These are phyloP conservation scores for Blastobotrys chiropterorum DNA, from an alignment of 805 yeast genomes.

Conservation along the genomic window DNA sequence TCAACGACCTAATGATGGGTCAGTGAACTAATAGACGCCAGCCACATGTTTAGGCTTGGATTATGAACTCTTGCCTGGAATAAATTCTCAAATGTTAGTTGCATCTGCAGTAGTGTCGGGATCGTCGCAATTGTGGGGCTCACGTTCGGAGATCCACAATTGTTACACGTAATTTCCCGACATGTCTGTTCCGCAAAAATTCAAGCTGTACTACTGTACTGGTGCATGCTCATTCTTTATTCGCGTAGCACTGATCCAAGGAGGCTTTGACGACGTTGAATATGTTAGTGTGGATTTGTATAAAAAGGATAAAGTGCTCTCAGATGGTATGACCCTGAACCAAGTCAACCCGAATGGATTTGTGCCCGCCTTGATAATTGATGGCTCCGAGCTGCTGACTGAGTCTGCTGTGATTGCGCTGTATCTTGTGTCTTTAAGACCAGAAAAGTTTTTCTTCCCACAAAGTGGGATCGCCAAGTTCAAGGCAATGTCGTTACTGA, in stretches of 20 bases:
- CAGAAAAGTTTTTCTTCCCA: slow-evolving; percentile 6
- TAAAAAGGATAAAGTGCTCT: slow-evolving; percentile 1
- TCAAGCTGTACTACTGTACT: not conserved
- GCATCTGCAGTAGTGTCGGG: no score
- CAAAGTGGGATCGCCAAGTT: not conserved
- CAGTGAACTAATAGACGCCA: no score
- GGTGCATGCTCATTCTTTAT: not conserved
- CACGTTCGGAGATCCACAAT: not conserved
- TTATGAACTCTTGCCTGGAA: no score
- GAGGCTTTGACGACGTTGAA: not conserved
- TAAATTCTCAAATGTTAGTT: no score
- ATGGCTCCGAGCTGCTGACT: slow-evolving; percentile 8
- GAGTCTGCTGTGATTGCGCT: slow-evolving; percentile 9
- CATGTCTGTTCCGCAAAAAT: not conserved
- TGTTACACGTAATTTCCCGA: not conserved
- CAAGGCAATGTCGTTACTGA: not conserved
- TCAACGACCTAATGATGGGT: not conserved
- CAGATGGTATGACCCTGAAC: slow-evolving; percentile 1
- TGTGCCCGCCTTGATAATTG: slow-evolving; percentile 14
- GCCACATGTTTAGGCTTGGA: no score
- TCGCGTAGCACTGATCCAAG: not conserved
- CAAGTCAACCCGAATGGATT: slow-evolving; percentile 13
- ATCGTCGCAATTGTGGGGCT: no score
- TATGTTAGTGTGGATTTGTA: not conserved
- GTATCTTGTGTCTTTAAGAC: slow-evolving; percentile 6